Percentiles rank a stretch among this genome's conserved stretches.
phyloP scores from a whole-genome alignment of 2,329 filamentous ascomycete species.

The Sclerotinia spermophila region DNA sequence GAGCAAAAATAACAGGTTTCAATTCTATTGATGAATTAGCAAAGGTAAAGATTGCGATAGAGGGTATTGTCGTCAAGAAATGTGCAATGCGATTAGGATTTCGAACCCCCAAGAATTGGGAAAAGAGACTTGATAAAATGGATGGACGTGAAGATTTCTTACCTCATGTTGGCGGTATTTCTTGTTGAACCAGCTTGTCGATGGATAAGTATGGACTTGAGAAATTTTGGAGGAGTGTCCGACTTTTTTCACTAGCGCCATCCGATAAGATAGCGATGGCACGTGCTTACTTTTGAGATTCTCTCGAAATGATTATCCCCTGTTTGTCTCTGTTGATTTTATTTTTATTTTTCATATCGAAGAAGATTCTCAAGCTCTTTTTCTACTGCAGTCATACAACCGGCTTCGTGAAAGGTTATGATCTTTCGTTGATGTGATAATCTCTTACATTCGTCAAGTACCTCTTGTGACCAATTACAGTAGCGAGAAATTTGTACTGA shows the following conservation, averaged over 20 bases:
- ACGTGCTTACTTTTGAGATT: conserved; percentile 9
- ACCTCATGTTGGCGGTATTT: conserved; percentile 20
- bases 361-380: neutral
- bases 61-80: neutral
- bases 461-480: conserved; percentile 4
- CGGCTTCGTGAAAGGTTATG: neutral
- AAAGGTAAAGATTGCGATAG: neutral
- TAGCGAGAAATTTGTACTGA: conserved; percentile 10
- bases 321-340: neutral
- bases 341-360: neutral
- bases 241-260: conserved; percentile 18
- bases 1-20: conserved; percentile 59
- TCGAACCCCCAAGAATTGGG: neutral
- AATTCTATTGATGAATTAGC: conserved; percentile 17
- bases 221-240: conserved; percentile 19
- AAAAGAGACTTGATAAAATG: neutral
- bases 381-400: neutral
- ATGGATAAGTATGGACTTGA: conserved; percentile 6
- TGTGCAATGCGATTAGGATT: neutral
- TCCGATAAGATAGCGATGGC: conserved; percentile 18
- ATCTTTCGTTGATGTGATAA: neutral
- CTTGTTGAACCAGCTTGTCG: conserved; percentile 14
- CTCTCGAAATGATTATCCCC: neutral
- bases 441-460: neutral
- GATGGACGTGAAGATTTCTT: neutral